Base-by-base conservation (phyloP, 192 early-diverging fungal species). In the Backusella parvicylindrica region DNA sequence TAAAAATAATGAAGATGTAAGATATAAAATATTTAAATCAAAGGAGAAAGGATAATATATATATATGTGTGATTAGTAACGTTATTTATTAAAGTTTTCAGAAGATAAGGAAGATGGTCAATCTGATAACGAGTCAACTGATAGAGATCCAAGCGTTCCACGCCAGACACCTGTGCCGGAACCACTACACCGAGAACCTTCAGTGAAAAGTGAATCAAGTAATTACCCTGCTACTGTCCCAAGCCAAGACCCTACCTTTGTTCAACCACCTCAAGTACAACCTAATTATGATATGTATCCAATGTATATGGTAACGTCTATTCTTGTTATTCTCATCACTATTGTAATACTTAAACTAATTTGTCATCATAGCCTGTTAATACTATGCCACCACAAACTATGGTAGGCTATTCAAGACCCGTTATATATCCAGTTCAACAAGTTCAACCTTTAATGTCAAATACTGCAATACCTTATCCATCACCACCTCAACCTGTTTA, bases 1-100 rank as follows among this genome's bases (percentile, higher is more conserved):
- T 31, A 73, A 73, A 26, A 74, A 37, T 36, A 79, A 79, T 30
- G 53, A 79, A 41, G 77, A 79, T 64, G 71, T 79, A 68, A 56
- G 64, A 35, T 40, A 31, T 47, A 18, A 16, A 28, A n/a, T 23
- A 18, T 28, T 18, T 49, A n/a, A n/a, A n/a, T n/a, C n/a, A n/a
- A n/a, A n/a, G n/a, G n/a, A n/a, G n/a, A n/a, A n/a, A n/a, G n/a
- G n/a, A n/a, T n/a, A n/a, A n/a, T 12, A 3, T 49, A 2, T 33
- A 30, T 15, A n/a, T 40, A 30, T 31, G n/a, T 15, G 1, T 11
- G 3, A 12, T 38, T 36, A 23, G 6, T 32, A 49, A 21, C 8
- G 28, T 66, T 18, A n/a, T n/a, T 18, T 13, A 6, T 4, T 28
- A 31, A 36, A 77, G 75, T 77, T 77, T 50, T 53, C 68, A 41